A percentile compares a stretch with the other conserved stretches of the same genome.
Conservation (phyloP, 1,139 yeast species). For the Candida sojae region DNA sequence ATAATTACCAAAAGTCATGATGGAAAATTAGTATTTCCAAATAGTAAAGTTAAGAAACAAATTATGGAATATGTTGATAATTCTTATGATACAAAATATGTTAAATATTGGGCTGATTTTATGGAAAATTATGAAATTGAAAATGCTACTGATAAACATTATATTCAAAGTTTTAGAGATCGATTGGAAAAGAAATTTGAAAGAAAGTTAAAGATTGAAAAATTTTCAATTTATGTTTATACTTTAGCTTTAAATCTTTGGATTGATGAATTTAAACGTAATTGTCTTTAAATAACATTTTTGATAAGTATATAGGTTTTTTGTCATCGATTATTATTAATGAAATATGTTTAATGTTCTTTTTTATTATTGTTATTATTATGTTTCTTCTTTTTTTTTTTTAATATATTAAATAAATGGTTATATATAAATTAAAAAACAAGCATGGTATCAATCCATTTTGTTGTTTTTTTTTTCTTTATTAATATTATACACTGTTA, state of each 20-base stretch:
- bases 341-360: neutral
- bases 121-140: conserved; percentile 3
- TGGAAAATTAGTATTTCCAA: conserved; percentile 3
- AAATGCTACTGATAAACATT: neutral
- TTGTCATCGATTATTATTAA: neutral
- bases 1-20: neutral
- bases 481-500: neutral
- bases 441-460: neutral
- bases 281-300: conserved; percentile 1
- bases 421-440: neutral
- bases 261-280: conserved; percentile 4
- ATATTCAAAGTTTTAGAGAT: conserved; percentile 2
- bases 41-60: neutral
- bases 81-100: conserved; percentile 2
- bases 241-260: conserved; percentile 6
- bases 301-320: neutral
- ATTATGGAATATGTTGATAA: conserved; percentile 4
- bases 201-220: neutral
- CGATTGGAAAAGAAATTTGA: conserved; percentile 4
- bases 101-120: conserved; percentile 6
- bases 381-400: neutral
- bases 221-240: conserved; percentile 3
- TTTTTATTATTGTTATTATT: no score
- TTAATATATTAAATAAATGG: neutral
- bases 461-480: conserved; percentile 1